Evolutionary conservation across 208 protist species (phyloP).

Genomic region (Wallacemonas collosoma): DNA sequence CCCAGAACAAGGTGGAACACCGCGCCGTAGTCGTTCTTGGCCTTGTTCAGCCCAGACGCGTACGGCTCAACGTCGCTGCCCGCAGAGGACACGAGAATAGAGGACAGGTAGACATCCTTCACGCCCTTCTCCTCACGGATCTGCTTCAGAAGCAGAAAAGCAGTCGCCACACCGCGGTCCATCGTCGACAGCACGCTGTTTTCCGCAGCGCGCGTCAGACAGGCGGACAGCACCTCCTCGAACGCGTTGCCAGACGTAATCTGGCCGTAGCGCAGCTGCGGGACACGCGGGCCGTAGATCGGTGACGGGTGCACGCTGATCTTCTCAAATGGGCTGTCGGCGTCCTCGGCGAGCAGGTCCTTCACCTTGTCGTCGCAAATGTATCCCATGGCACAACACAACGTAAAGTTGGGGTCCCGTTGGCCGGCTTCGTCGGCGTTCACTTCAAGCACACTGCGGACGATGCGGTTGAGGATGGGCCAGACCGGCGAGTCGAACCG

Average conservation of each 20-base stretch:
- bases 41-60: constrained; percentile 41
- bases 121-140: constrained; percentile 46
- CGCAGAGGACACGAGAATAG: constrained; percentile 55
- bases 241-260: constrained; percentile 46
- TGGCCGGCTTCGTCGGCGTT: constrained; percentile 30
- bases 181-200: constrained; percentile 49
- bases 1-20: constrained; percentile 76
- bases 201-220: constrained; percentile 35
- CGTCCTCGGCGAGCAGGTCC: constrained; percentile 51
- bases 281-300: constrained; percentile 73
- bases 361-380: constrained; percentile 66
- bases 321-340: constrained; percentile 43
- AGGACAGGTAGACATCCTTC: constrained; percentile 75
- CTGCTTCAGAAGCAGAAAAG: constrained; percentile 64
- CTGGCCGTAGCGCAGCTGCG: constrained; percentile 53
- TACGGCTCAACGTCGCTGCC: constrained; percentile 61
- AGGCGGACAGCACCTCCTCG: constrained; percentile 54
- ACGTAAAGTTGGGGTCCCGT: constrained; percentile 37
- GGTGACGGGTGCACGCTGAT: constrained; percentile 70
- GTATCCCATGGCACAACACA: constrained; percentile 70
- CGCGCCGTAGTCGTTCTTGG: constrained; percentile 52
- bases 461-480: constrained; percentile 63
- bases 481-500: constrained; percentile 72
- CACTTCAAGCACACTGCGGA: constrained; percentile 49
- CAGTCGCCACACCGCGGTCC: constrained; percentile 50